Percentiles rank a stretch among this genome's conserved stretches.
Conservation (phyloP, 2,329 filamentous ascomycete species). For the Aspergillus oerlinghausenensis region DNA sequence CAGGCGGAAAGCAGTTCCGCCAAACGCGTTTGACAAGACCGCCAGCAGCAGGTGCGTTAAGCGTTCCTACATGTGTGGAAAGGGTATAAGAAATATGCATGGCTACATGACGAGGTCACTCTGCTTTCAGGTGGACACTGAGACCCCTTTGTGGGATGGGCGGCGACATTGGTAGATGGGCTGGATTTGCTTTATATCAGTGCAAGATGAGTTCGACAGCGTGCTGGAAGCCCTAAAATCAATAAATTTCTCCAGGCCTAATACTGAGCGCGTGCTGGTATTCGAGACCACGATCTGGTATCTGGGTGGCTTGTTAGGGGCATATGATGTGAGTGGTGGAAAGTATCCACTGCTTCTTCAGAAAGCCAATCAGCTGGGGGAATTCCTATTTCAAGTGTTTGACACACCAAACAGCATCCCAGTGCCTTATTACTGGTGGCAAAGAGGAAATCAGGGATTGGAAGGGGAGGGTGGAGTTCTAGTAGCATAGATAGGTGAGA, state of each 20-base stretch:
- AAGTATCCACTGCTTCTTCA: slow-evolving; percentile 62
- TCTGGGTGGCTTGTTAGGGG: slow-evolving; percentile 73
- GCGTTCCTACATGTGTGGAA: slow-evolving; percentile 69
- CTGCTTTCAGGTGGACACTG: slow-evolving; percentile 63
- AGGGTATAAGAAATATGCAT: slow-evolving; percentile 72
- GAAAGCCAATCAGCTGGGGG: slow-evolving; percentile 72
- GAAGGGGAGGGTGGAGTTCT: background rate
- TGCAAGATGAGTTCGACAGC: slow-evolving; percentile 70
- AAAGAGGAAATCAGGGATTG: background rate
- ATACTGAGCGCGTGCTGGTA: slow-evolving; percentile 53
- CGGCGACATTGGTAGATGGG: slow-evolving; percentile 73
- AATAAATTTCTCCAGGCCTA: slow-evolving; percentile 74
- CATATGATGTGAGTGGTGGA: slow-evolving; percentile 73
- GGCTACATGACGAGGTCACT: slow-evolving; percentile 74
- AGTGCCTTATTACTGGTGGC: slow-evolving; percentile 55
- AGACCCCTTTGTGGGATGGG: slow-evolving; percentile 87
- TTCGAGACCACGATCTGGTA: slow-evolving; percentile 90
- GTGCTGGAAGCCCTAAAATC: slow-evolving; percentile 61
- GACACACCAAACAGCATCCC: slow-evolving; percentile 71
- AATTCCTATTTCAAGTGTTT: slow-evolving; percentile 72
- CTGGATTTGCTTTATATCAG: slow-evolving; percentile 81
- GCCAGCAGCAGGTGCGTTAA: slow-evolving; percentile 48
- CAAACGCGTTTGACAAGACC: background rate
- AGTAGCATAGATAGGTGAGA: background rate
- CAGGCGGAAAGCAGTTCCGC: background rate